These are phyloP conservation scores for Vicia villosa DNA, from an alignment of 306 rosid species.

Conservation along the genomic window DNA sequence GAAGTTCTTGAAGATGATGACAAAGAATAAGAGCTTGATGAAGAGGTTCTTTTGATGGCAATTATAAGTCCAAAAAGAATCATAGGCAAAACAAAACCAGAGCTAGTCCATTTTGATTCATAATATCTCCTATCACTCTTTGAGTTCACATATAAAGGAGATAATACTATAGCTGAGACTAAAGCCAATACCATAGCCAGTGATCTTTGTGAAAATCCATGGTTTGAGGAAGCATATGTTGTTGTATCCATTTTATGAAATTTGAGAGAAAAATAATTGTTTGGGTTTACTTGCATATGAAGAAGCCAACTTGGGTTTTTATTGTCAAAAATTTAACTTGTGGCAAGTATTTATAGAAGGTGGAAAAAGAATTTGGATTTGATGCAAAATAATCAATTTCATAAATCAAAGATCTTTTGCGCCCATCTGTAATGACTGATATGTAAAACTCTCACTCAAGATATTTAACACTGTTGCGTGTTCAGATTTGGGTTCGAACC, in stretches of 20 bases:
- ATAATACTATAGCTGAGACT: conserved; percentile 62
- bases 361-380: too few relatives aligned
- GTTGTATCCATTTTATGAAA: conserved; percentile 54
- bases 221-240: conserved; percentile 40
- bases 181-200: conserved; percentile 73
- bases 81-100: conserved; percentile 77
- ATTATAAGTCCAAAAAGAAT: conserved; percentile 78
- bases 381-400: too few relatives aligned
- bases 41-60: conserved; percentile 75
- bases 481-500: too few relatives aligned
- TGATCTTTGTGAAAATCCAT: conserved; percentile 69
- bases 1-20: conserved; percentile 42
- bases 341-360: conserved; percentile 48
- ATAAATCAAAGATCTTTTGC: too few relatives aligned
- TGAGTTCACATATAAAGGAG: conserved; percentile 56
- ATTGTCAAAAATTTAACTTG: conserved; percentile 13
- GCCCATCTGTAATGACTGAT: too few relatives aligned
- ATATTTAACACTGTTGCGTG: too few relatives aligned
- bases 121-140: conserved; percentile 42
- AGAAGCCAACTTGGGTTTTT: conserved; percentile 21
- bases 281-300: neutral
- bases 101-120: conserved; percentile 67
- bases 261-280: neutral
- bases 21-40: conserved; percentile 35
- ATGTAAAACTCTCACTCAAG: too few relatives aligned